Evolutionary conservation across 345 rosid genomes (phyloP), one percentile per base, ranked within the genome.

Genomic region (Rubroshorea leprosula): DNA sequence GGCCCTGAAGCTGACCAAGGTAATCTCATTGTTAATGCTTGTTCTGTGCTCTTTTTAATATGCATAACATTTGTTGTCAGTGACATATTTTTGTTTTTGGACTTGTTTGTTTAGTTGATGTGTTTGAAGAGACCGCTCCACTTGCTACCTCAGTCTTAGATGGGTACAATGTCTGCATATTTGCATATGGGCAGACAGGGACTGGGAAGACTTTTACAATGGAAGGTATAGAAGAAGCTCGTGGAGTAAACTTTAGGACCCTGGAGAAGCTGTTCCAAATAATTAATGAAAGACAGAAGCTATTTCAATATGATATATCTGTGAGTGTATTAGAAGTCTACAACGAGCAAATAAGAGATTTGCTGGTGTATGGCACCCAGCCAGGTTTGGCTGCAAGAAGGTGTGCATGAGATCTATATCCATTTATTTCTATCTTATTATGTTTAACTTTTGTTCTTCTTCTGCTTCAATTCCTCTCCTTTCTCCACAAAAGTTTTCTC

Each of bases 161-260:
- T 82, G 99, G 99, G 24, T 89, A 80, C 83, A 89, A 93, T 62
- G 99, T 83, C 16, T 93, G 97, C 72, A 83, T 93, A 57, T 93
- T 87, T 54, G 97, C 97, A 57, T 87, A 93, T 68, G 97, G 99
- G 39, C 99, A 93, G 74, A 93, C 99, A 47, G 99, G 99, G 55
- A 85, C 92, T 3, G 90, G 97, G 15, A 93, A 93, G 68, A 89
- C 96, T 50, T 93, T 82, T 63, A 89, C 97, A 26, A 93, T 89
- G 99, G 96, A 93, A 58, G 97, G 97, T 16, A 87, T 88, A 64
- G 80, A 73, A 50, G 79, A 81, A 57, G 86, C 81, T 31, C 96
- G 99, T 63, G 99, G 99, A 71, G 99, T 93, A 47, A 93, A 93
- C 68, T 93, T 81, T 58, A 82, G 90, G 72, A 93, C 84, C 54